Evolutionary conservation across 2,329 filamentous ascomycete species (phyloP), one percentile per base, ranked within the genome.

Genomic region (Exutisphaerella laricina): DNA sequence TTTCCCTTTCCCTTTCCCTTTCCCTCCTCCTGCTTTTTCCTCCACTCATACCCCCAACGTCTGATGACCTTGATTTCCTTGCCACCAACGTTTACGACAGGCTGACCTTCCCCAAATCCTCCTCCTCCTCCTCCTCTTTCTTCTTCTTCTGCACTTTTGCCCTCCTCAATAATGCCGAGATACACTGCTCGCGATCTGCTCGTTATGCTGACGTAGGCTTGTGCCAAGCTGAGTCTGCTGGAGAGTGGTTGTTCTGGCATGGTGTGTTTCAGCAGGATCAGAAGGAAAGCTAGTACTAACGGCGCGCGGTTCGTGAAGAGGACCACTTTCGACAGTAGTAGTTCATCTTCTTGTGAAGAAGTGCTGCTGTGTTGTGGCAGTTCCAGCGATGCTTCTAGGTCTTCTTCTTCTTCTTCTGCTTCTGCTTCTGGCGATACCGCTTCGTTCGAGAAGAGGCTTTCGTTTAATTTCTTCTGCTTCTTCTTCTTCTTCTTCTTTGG

Each of bases 191-290:
- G 89, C 25, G 78, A 79, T 51, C 81, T 77, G 47, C 84, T 88
- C 59, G 90, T 92, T 20, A 80, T 80, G 59, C 85, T 89, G 12
- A 94, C 85, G 1, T 92, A 81, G 0, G 85, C 87, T 63, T 94
- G 88, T 0, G 82, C 85, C 14, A 95, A 69, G 59, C 87, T 94
- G 14, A 94, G 68, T 34, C 86, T 74, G 60, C 86, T 90, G n/a
- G 85, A 92, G 3, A 82, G 72, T 3, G 88, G 88, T 60, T 95
- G 88, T 53, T 85, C 82, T 0, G 88, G 85, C 82, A 89, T 90
- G 0, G 86, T 94, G 59, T 84, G 81, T 33, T 84, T 82, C 34
- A 94, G 62, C 36, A 90, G 61, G 46, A 80, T 77, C 10, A 88
- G 77, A 1, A 84, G 80, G 63, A 94, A 94, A 0, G 87, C 87